Evolutionary conservation across 140 eudicot genomes (phyloP).

Genomic region (Ambrosia hybrid): DNA sequence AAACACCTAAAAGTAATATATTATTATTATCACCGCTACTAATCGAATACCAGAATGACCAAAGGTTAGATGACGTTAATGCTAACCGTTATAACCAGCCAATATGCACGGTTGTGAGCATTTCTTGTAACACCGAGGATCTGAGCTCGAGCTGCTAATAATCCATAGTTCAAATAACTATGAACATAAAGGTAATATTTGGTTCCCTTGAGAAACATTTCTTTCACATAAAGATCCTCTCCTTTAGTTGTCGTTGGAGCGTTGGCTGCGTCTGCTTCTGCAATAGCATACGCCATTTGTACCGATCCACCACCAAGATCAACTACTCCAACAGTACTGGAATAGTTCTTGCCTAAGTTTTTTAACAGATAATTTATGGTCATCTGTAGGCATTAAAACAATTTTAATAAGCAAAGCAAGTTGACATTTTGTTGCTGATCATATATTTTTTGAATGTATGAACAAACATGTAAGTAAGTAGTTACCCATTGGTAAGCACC

Average conservation of each 20-base stretch:
- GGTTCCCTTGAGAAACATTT: slow-evolving; percentile 11
- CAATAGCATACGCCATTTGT: slow-evolving; percentile 1
- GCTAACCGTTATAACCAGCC: slow-evolving; percentile 64
- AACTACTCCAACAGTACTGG: not conserved
- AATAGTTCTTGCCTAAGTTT: not conserved
- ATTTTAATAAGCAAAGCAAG: not conserved
- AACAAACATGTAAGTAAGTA: not conserved
- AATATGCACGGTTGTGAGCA: slow-evolving; percentile 68
- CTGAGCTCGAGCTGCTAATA: slow-evolving; percentile 97
- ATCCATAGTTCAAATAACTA: slow-evolving; percentile 87
- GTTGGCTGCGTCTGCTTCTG: slow-evolving; percentile 2
- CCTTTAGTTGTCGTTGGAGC: not conserved
- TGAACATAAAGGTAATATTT: slow-evolving; percentile 9
- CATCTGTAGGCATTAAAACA: not conserved
- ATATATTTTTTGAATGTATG: too few species aligned
- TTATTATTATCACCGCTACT: too few species aligned
- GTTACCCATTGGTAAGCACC: slow-evolving; percentile 98
- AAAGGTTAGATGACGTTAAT: not conserved
- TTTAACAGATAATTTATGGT: not conserved
- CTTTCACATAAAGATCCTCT: slow-evolving; percentile 11
- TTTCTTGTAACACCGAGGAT: slow-evolving; percentile 54
- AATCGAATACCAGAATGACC: not conserved
- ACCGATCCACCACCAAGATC: slow-evolving; percentile 14
- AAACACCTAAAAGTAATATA: slow-evolving; percentile 44
- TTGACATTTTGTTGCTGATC: too few species aligned